Evolutionary conservation across 345 rosid species (phyloP).

Genomic region (Eucalyptus regnans): DNA sequence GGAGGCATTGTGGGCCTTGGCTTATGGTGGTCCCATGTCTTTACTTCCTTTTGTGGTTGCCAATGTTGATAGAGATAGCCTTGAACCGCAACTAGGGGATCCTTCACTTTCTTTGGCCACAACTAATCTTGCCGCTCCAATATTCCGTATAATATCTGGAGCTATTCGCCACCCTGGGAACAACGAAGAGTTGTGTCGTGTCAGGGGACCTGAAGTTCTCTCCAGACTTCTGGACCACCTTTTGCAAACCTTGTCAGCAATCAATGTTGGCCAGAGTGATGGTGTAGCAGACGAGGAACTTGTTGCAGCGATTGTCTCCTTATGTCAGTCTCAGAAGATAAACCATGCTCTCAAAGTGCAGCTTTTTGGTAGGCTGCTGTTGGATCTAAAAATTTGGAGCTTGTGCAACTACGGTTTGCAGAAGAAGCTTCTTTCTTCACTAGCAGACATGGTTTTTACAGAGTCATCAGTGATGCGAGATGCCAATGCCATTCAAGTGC

Average conservation of each 20-base stretch:
- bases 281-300: conserved; percentile 91
- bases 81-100: conserved; percentile 68
- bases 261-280: conserved; percentile 39
- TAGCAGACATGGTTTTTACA: conserved; percentile 99
- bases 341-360: conserved; percentile 90
- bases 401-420: conserved; percentile 95
- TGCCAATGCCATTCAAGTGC: conserved; percentile 97
- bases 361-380: conserved; percentile 75
- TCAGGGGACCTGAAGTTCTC: conserved; percentile 83
- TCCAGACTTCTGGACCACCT: conserved; percentile 81
- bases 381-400: conserved; percentile 95
- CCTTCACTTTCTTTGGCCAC: conserved; percentile 47
- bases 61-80: conserved; percentile 55
- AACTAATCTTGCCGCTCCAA: conserved; percentile 76
- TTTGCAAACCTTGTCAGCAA: conserved; percentile 65
- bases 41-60: conserved; percentile 83
- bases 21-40: conserved; percentile 95
- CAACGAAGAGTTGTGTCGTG: conserved; percentile 78
- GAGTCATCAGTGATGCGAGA: conserved; percentile 86
- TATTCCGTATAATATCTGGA: conserved; percentile 71
- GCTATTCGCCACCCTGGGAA: conserved; percentile 84
- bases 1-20: conserved; percentile 95
- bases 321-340: conserved; percentile 82
- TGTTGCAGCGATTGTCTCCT: conserved; percentile 90
- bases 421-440: conserved; percentile 88